A percentile compares a stretch with the other conserved stretches of the same genome.
Conservation (phyloP, 306 rosid genomes). For the Luffa acutangula region DNA sequence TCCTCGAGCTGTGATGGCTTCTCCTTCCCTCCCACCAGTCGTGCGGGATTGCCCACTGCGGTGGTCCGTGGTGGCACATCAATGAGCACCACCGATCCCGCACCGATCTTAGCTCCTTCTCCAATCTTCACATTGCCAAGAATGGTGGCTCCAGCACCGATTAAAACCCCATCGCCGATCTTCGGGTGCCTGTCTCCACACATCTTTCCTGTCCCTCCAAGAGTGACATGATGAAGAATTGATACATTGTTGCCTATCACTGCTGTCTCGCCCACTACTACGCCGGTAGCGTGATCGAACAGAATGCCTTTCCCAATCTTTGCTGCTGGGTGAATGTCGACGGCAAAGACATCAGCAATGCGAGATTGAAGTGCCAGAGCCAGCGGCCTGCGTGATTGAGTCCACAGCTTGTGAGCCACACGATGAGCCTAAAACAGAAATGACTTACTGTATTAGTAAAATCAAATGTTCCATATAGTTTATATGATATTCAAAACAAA, state of each 20-base stretch:
- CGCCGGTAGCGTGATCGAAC: constrained; percentile 85
- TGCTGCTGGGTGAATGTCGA: constrained; percentile 92
- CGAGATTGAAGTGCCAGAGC: constrained; percentile 84
- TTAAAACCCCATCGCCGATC: constrained; percentile 84
- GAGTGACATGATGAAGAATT: constrained; percentile 79
- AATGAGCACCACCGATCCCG: constrained; percentile 82
- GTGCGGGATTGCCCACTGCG: constrained; percentile 76
- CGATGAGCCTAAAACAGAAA: constrained; percentile 51
- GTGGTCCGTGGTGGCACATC: constrained; percentile 73
- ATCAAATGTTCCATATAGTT: background rate
- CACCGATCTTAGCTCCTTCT: constrained; percentile 88
- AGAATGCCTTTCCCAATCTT: constrained; percentile 72
- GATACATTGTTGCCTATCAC: constrained; percentile 93
- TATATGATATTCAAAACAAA: background rate
- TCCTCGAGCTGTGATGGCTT: constrained; percentile 61
- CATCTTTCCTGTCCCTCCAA: constrained; percentile 90
- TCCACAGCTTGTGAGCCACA: constrained; percentile 74
- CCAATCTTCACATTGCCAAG: constrained; percentile 79
- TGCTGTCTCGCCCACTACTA: constrained; percentile 93
- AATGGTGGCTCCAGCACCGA: constrained; percentile 92
- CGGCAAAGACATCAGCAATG: constrained; percentile 71
- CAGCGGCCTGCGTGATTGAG: constrained; percentile 61
- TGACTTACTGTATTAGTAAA: background rate
- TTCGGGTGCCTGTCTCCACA: constrained; percentile 93
- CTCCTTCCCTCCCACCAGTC: constrained; percentile 91